These are phyloP conservation scores for Talaromyces pinophilus DNA, from an alignment of 2,329 filamentous ascomycete species.

Conservation along the genomic window DNA sequence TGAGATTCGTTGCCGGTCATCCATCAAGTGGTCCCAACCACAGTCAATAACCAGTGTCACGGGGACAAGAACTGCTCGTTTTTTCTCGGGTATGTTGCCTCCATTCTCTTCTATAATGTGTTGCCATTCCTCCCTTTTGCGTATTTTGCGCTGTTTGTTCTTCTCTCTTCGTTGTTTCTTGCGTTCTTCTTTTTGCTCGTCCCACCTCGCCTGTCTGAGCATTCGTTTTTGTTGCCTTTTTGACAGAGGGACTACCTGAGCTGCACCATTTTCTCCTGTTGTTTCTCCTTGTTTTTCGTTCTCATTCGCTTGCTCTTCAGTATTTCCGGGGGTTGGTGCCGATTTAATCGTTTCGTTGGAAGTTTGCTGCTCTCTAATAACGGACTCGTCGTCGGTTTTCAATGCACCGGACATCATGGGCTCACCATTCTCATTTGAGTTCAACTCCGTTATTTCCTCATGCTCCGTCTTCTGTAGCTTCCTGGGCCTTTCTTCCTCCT, in stretches of 20 bases:
- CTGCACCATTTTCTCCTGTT: slow-evolving; percentile 10
- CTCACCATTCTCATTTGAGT: slow-evolving; percentile 28
- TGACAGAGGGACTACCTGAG: slow-evolving; percentile 56
- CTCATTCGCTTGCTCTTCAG: not conserved
- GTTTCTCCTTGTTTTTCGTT: slow-evolving; percentile 18
- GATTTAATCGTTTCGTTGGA: slow-evolving; percentile 11
- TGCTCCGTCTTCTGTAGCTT: slow-evolving; percentile 58
- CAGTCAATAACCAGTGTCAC: slow-evolving; percentile 86
- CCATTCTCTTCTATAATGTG: slow-evolving; percentile 39
- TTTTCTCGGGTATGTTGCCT: slow-evolving; percentile 30
- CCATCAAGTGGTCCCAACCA: slow-evolving; percentile 88
- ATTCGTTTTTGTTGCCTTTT: slow-evolving; percentile 86
- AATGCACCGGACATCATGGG: slow-evolving; percentile 37
- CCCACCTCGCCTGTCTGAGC: slow-evolving; percentile 71
- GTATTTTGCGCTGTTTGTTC: slow-evolving; percentile 53
- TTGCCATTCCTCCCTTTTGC: slow-evolving; percentile 45
- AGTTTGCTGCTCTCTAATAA: slow-evolving; percentile 22
- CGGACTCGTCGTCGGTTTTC: slow-evolving; percentile 23
- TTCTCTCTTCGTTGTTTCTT: slow-evolving; percentile 62
- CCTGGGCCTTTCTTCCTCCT: slow-evolving; percentile 54
- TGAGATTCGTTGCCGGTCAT: slow-evolving; percentile 79
- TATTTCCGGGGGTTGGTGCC: not conserved
- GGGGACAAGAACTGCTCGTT: slow-evolving; percentile 61
- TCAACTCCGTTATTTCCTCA: slow-evolving; percentile 7
- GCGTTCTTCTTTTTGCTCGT: slow-evolving; percentile 64